Evolutionary conservation across 768 basidiomycete genomes (phyloP).

Genomic region (Xerocomellus chrysenteron): DNA sequence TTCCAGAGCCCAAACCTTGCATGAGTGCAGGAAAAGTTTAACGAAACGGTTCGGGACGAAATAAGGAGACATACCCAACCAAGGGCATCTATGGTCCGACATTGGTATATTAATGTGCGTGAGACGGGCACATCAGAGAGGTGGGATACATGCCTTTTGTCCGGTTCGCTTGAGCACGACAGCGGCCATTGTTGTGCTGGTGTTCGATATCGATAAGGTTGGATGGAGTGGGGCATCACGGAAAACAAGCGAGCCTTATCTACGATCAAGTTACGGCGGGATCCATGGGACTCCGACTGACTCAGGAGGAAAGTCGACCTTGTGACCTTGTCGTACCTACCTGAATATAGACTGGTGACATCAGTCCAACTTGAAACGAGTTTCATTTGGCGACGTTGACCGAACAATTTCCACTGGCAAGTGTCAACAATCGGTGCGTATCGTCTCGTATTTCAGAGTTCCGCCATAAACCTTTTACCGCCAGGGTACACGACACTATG

Average conservation of each 20-base stretch:
- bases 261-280: slow-evolving; percentile 10
- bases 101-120: background rate
- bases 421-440: background rate
- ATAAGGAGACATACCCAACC: slow-evolving; percentile 48
- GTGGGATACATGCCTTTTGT: slow-evolving; percentile 44
- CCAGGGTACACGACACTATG: slow-evolving; percentile 34
- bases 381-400: background rate
- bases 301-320: background rate
- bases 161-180: slow-evolving; percentile 58
- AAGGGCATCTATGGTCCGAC: slow-evolving; percentile 58
- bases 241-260: slow-evolving; percentile 1
- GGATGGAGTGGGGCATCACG: slow-evolving; percentile 6
- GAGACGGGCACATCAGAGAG: background rate
- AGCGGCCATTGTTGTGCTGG: slow-evolving; percentile 43
- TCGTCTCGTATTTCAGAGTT: background rate
- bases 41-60: background rate
- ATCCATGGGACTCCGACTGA: background rate
- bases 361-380: background rate
- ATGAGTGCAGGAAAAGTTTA: slow-evolving; percentile 2
- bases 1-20: slow-evolving; percentile 73
- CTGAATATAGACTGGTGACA: slow-evolving; percentile 4
- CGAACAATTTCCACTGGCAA: background rate
- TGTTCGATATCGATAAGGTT: slow-evolving; percentile 13
- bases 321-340: slow-evolving; percentile 26
- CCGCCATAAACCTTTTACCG: background rate